phyloP scores from a whole-genome alignment of 1,139 yeast species.

The Saccharomycopsis hybrid region DNA sequence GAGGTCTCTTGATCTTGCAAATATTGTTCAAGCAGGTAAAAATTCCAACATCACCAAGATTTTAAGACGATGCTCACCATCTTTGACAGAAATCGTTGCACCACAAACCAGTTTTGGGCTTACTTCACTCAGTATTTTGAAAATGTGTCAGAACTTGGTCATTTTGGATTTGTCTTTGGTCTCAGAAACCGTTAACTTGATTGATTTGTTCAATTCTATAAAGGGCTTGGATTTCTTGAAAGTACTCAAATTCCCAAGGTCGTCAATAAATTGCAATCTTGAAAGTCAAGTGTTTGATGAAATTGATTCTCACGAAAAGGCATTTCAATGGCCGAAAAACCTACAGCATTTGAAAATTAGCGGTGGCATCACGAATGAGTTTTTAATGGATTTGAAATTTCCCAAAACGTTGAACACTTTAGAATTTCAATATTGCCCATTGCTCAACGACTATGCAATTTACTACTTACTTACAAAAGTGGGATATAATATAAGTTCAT shows the following conservation, averaged over 20 bases:
- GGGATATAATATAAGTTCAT: conserved; percentile 56
- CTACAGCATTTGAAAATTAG: conserved; percentile 68
- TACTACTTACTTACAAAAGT: conserved; percentile 52
- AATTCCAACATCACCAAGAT: conserved; percentile 84
- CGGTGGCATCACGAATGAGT: conserved; percentile 85
- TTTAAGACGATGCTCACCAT: conserved; percentile 63
- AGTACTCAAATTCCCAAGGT: conserved; percentile 80
- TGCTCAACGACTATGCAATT: conserved; percentile 55
- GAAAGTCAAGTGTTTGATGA: conserved; percentile 35
- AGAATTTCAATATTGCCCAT: conserved; percentile 86
- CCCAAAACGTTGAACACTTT: conserved; percentile 66
- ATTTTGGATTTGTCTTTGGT: conserved; percentile 80
- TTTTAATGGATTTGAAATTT: conserved; percentile 57
- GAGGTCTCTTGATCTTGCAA: conserved; percentile 57
- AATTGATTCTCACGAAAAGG: conserved; percentile 27
- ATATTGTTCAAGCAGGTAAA: conserved; percentile 86
- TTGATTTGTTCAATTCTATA: conserved; percentile 72
- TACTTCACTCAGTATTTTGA: conserved; percentile 75
- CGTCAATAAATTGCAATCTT: conserved; percentile 60
- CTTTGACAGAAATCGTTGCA: conserved; percentile 66
- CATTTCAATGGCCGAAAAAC: conserved; percentile 64
- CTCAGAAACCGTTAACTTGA: conserved; percentile 80
- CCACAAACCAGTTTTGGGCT: conserved; percentile 94
- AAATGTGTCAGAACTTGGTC: conserved; percentile 57
- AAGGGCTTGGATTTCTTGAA: conserved; percentile 55